Evolutionary conservation across 2,329 filamentous ascomycete species (phyloP).

Genomic region (Aspergillus ibericus): DNA sequence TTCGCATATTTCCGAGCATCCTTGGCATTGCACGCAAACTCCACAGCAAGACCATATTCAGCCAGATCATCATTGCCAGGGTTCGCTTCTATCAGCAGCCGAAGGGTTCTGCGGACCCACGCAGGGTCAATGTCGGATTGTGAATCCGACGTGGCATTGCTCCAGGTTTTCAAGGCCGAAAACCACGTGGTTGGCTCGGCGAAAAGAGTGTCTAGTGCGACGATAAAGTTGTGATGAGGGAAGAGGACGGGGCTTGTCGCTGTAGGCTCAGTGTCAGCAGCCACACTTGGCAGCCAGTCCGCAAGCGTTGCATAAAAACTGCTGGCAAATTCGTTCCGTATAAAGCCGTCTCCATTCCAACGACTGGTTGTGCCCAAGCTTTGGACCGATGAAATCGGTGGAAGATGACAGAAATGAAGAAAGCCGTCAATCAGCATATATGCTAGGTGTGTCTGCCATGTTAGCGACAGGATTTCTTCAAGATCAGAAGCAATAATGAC

Average conservation of each 20-base stretch:
- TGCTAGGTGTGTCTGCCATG: slow-evolving; percentile 33
- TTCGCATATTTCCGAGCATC: slow-evolving; percentile 71
- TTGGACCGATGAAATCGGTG: slow-evolving; percentile 46
- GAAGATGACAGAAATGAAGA: slow-evolving; percentile 65
- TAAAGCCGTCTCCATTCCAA: slow-evolving; percentile 57
- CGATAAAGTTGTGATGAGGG: slow-evolving; percentile 37
- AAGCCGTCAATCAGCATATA: slow-evolving; percentile 67
- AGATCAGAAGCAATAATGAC: slow-evolving; percentile 80
- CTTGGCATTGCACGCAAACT: slow-evolving; percentile 55
- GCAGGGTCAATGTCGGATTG: slow-evolving; percentile 40
- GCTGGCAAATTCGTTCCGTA: slow-evolving; percentile 45
- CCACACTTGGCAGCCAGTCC: slow-evolving; percentile 25
- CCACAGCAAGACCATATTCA: slow-evolving; percentile 70
- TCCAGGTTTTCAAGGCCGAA: slow-evolving; percentile 37
- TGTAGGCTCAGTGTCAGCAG: slow-evolving; percentile 8
- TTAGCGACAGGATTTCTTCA: slow-evolving; percentile 56
- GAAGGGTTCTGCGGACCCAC: slow-evolving; percentile 58
- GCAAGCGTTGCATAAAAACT: slow-evolving; percentile 23
- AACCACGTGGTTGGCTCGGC: slow-evolving; percentile 51
- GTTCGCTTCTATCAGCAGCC: slow-evolving; percentile 53
- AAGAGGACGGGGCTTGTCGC: slow-evolving; percentile 34
- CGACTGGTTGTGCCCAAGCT: slow-evolving; percentile 29
- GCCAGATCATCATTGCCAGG: slow-evolving; percentile 57
- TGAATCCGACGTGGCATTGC: slow-evolving; percentile 21
- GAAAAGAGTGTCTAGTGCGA: slow-evolving; percentile 58